Evolutionary conservation across 179 eudicot species (phyloP).

Genomic region (Carnegiea gigantea): DNA sequence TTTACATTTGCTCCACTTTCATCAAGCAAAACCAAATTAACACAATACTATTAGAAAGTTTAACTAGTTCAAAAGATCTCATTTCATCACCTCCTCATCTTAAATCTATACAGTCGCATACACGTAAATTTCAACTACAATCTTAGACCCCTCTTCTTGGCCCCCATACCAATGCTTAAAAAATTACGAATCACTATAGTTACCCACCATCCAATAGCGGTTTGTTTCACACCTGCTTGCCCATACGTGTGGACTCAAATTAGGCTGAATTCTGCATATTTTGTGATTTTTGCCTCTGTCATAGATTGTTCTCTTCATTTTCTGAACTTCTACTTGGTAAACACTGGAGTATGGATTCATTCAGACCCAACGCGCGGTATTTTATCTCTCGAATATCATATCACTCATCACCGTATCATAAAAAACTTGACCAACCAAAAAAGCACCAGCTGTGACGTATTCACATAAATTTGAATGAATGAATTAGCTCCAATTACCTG

Average conservation of each 20-base stretch:
- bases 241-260: no score
- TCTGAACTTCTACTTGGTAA: neutral
- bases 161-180: neutral
- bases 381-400: neutral
- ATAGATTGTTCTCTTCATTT: neutral
- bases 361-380: neutral
- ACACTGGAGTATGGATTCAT: neutral
- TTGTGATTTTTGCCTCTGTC: neutral
- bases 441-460: neutral
- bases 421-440: neutral
- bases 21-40: neutral
- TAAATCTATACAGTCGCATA: neutral
- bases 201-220: neutral
- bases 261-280: neutral
- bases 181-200: no score
- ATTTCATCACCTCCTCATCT: neutral
- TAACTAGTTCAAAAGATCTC: neutral
- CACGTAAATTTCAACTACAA: neutral
- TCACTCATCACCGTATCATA: neutral
- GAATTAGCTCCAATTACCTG: constrained; percentile 50
- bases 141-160: neutral
- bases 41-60: neutral
- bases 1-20: neutral
- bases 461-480: neutral
- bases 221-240: neutral